Conservation (phyloP, 2,329 filamentous ascomycete species). For the Juglanconis oblonga region DNA sequence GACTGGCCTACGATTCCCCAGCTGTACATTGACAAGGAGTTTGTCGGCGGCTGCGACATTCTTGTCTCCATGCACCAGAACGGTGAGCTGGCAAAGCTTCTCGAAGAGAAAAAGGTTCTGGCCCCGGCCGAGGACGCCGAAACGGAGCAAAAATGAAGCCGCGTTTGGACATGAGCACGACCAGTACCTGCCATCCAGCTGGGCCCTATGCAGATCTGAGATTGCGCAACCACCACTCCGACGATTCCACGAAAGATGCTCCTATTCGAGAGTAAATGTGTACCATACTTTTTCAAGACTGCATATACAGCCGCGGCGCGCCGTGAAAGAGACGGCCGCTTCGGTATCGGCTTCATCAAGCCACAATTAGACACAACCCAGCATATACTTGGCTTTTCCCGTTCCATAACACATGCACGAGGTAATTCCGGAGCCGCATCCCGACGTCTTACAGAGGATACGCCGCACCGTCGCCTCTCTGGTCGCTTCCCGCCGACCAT, state of each 20-base stretch:
- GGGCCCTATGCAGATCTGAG: background rate
- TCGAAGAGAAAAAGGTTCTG: constrained; percentile 90
- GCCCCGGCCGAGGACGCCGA: constrained; percentile 48
- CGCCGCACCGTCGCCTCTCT: constrained; percentile 75
- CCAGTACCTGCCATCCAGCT: background rate
- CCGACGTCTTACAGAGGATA: constrained; percentile 43
- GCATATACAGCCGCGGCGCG: background rate
- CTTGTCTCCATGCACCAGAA: constrained; percentile 96
- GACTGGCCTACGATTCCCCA: constrained; percentile 99
- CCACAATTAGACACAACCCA: background rate
- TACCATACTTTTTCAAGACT: background rate
- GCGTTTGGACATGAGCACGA: background rate
- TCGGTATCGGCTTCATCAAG: background rate
- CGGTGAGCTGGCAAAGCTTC: constrained; percentile 84
- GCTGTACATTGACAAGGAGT: constrained; percentile 92
- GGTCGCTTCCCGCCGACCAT: constrained; percentile 88
- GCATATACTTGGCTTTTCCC: background rate
- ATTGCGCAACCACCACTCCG: background rate
- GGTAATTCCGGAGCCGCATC: background rate
- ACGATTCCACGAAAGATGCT: background rate
- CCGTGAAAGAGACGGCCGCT: background rate
- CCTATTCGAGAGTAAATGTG: background rate
- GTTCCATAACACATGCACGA: background rate
- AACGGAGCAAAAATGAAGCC: constrained; percentile 33
- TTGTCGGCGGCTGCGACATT: constrained; percentile 97